A percentile compares a stretch with the other conserved stretches of the same genome.
phyloP scores from a whole-genome alignment of 1,284 basidiomycete species.

The Rhodotorula sp. region DNA sequence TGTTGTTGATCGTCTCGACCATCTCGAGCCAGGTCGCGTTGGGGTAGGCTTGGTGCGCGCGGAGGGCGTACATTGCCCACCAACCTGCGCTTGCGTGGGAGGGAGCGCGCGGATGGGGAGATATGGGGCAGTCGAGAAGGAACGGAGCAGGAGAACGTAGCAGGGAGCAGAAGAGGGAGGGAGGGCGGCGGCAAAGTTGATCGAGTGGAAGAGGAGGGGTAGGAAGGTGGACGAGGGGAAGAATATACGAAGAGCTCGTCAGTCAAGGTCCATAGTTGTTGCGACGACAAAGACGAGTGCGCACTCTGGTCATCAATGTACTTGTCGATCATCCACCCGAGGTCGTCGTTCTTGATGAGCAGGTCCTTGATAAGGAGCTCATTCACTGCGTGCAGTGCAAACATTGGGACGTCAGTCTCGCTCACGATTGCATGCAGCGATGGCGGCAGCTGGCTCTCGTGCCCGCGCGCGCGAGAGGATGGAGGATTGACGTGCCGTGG shows the following conservation, averaged over 20 bases:
- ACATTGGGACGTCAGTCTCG: neutral
- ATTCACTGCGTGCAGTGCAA: conserved; percentile 18
- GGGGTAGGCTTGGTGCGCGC: conserved; percentile 29
- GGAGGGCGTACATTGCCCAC: conserved; percentile 40
- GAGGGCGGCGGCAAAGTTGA: too few species aligned
- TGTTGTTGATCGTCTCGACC: conserved; percentile 23
- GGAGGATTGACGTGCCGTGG: neutral
- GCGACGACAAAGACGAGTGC: neutral
- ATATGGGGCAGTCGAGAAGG: neutral
- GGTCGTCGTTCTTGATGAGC: conserved; percentile 28
- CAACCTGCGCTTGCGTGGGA: conserved; percentile 14
- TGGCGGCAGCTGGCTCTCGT: too few species aligned
- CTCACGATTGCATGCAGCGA: too few species aligned
- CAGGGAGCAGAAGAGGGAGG: too few species aligned
- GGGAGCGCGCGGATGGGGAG: neutral
- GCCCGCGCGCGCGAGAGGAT: neutral
- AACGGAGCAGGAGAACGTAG: neutral
- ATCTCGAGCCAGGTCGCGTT: conserved; percentile 36
- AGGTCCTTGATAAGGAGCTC: conserved; percentile 36
- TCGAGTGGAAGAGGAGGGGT: too few species aligned
- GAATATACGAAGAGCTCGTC: too few species aligned
- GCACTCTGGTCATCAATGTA: conserved; percentile 41
- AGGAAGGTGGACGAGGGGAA: too few species aligned
- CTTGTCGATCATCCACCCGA: conserved; percentile 39
- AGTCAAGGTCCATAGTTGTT: too few species aligned